Conservation (phyloP, 139 green algal species). For the Zygnema circumcarinatum region DNA sequence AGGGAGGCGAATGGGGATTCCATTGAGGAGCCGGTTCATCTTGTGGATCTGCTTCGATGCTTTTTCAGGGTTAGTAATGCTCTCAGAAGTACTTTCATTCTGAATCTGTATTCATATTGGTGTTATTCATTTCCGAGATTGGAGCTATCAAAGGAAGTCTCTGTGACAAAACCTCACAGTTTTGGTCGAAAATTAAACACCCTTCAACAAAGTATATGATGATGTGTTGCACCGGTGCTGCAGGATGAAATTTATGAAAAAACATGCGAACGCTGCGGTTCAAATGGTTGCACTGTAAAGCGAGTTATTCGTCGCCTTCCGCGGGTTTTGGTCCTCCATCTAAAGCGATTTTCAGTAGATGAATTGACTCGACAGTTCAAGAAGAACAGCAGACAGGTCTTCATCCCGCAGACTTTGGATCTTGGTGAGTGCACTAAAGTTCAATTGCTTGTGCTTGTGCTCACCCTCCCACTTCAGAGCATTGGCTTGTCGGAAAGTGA, state of each 20-base stretch:
- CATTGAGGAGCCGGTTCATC: background rate
- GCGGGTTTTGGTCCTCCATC: conserved; percentile 73
- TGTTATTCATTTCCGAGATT: too few species aligned
- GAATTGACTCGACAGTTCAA: background rate
- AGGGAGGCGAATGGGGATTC: background rate
- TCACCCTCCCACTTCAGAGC: too few species aligned
- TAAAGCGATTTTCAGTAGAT: conserved; percentile 73
- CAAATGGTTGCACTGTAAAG: conserved; percentile 57
- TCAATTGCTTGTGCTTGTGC: too few species aligned
- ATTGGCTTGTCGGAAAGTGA: too few species aligned
- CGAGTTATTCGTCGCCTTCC: conserved; percentile 70
- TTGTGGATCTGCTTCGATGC: background rate
- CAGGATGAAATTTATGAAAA: conserved; percentile 70
- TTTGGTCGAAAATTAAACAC: too few species aligned
- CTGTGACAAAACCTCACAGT: too few species aligned
- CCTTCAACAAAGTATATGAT: too few species aligned
- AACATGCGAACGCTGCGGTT: conserved; percentile 70
- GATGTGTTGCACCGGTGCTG: too few species aligned
- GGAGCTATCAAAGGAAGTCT: too few species aligned
- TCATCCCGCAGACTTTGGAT: background rate
- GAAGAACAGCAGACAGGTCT: background rate
- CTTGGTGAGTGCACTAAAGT: background rate
- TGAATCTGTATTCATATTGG: too few species aligned
- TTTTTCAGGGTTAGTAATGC: background rate
- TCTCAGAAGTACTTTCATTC: too few species aligned